A percentile compares a stretch with the other conserved stretches of the same genome.
These are phyloP conservation scores for Sorghum bicolor DNA, from an alignment of 176 grass and related monocot species.

Conservation along the genomic window Sorghum_bicolor_NCBIv3 NC_012879.2:61097501-61098000, in stretches of 20 bases:
- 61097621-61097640: slow-evolving; percentile 1
- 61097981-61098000: no score
- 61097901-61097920: slow-evolving; percentile 75
- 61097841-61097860: slow-evolving; percentile 81
- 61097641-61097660: background rate
- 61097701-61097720: background rate
- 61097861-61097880: slow-evolving; percentile 69
- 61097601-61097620: background rate
- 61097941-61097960: slow-evolving; percentile 60
- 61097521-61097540: background rate
- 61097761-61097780: background rate
- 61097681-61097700: background rate
- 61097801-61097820: background rate
- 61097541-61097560: background rate
- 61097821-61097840: background rate
- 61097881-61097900: slow-evolving; percentile 97
- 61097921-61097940: slow-evolving; percentile 64
- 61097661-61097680: background rate
- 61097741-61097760: slow-evolving; percentile 17
- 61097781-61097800: background rate
- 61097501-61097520: background rate
- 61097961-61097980: slow-evolving; percentile 1
- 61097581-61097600: slow-evolving; percentile 1
- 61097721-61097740: background rate
- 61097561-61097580: background rate